Percentiles rank a stretch among this genome's conserved stretches.
Evolutionary conservation across 2,329 filamentous ascomycete genomes (phyloP).

Genomic region (Hirsutella minnesotensis): DNA sequence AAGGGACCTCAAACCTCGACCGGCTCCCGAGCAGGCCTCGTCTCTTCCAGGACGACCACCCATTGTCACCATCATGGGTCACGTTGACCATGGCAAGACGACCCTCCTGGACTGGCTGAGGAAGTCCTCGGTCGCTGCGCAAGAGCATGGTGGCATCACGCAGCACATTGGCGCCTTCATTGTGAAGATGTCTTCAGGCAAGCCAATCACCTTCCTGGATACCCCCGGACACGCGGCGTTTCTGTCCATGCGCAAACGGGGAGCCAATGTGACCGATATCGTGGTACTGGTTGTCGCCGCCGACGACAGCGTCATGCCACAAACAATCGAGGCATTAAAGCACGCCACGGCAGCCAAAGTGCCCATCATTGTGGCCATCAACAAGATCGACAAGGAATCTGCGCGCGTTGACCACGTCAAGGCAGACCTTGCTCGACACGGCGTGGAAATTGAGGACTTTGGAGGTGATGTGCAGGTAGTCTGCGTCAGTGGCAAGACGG

Average conservation of each 20-base stretch:
- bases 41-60: constrained; percentile 66
- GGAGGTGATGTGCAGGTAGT: constrained; percentile 92
- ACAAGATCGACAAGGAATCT: constrained; percentile 87
- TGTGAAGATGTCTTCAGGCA: constrained; percentile 74
- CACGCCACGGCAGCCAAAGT: constrained; percentile 80
- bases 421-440: constrained; percentile 69
- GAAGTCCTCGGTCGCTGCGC: constrained; percentile 81
- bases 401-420: constrained; percentile 77
- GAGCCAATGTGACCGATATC: constrained; percentile 92
- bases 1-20: constrained; percentile 60
- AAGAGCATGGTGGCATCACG: constrained; percentile 93
- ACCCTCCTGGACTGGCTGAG: constrained; percentile 89
- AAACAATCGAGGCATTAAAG: constrained; percentile 91
- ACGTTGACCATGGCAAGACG: constrained; percentile 97
- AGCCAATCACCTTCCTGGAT: constrained; percentile 90
- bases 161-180: constrained; percentile 98
- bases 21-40: constrained; percentile 55
- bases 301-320: constrained; percentile 94
- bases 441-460: constrained; percentile 86
- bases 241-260: constrained; percentile 87
- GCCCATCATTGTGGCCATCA: constrained; percentile 94
- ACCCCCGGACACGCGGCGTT: constrained; percentile 96
- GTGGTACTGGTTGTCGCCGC: constrained; percentile 92
- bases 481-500: constrained; percentile 85
- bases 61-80: constrained; percentile 98